These are phyloP conservation scores for Porpolomopsis calyptriformis DNA, from an alignment of 768 basidiomycete species.

Conservation along the genomic window DNA sequence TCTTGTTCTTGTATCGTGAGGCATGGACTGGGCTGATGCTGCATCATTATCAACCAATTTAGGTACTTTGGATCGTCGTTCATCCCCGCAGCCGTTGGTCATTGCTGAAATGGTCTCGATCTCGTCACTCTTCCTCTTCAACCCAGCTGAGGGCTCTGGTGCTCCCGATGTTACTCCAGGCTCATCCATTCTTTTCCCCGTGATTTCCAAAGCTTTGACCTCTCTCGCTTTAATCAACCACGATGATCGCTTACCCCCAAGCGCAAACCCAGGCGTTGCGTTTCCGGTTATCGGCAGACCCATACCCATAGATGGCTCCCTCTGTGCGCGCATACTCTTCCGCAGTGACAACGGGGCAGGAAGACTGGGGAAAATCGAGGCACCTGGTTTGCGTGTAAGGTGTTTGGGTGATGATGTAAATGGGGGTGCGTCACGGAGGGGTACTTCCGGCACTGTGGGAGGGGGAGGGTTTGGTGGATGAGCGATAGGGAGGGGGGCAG, in stretches of 20 bases:
- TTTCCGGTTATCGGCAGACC: slow-evolving; percentile 6
- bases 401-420: slow-evolving; percentile 11
- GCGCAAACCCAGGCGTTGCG: slow-evolving; percentile 30
- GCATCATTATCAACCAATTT: slow-evolving; percentile 33
- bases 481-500: slow-evolving; percentile 5
- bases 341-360: slow-evolving; percentile 60
- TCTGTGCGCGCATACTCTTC: slow-evolving; percentile 48
- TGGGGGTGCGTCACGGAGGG: slow-evolving; percentile 23
- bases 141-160: slow-evolving; percentile 16
- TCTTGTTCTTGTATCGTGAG: background rate
- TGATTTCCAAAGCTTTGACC: slow-evolving; percentile 56
- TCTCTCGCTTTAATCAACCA: slow-evolving; percentile 75
- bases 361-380: slow-evolving; percentile 46
- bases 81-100: slow-evolving; percentile 23
- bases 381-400: slow-evolving; percentile 27
- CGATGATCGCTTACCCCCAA: slow-evolving; percentile 58
- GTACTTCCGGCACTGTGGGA: slow-evolving; percentile 16
- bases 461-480: slow-evolving; percentile 2
- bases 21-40: slow-evolving; percentile 11
- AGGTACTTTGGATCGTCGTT: slow-evolving; percentile 36
- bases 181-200: slow-evolving; percentile 25
- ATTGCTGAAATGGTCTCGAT: slow-evolving; percentile 16
- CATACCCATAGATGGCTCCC: slow-evolving; percentile 32
- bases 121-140: slow-evolving; percentile 63
- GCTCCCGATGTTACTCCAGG: slow-evolving; percentile 10